These are phyloP conservation scores for Aspergillus ellipticus DNA, from an alignment of 495 filamentous ascomycete genomes.

Conservation along the genomic window DNA sequence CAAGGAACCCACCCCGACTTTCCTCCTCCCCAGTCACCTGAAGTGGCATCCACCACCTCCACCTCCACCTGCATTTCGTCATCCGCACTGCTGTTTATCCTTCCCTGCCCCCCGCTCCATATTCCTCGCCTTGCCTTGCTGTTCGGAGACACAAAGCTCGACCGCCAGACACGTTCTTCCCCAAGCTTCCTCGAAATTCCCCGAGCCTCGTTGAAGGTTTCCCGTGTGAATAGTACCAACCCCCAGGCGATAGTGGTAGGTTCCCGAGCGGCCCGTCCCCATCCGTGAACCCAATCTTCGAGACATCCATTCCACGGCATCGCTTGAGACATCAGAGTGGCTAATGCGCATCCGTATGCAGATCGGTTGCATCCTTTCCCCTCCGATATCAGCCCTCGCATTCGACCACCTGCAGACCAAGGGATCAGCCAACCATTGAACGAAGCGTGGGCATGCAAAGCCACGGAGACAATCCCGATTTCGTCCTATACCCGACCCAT, in stretches of 20 bases:
- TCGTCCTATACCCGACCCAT: conserved; percentile 23
- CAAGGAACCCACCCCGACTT: background rate
- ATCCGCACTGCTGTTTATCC: background rate
- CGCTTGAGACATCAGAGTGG: background rate
- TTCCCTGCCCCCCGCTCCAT: background rate
- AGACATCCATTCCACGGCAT: background rate
- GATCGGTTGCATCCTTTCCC: conserved; percentile 6
- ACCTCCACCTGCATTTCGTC: background rate
- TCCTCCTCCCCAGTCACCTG: background rate
- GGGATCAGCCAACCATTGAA: conserved; percentile 3
- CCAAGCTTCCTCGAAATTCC: background rate
- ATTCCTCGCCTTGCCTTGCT: background rate
- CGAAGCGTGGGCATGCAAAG: conserved; percentile 17
- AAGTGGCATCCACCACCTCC: background rate
- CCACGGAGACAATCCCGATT: conserved; percentile 20
- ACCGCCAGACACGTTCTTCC: background rate
- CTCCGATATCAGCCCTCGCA: conserved; percentile 6
- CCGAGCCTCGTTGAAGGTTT: background rate
- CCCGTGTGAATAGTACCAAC: background rate
- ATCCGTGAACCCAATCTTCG: conserved; percentile 7
- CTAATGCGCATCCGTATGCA: conserved; percentile 6
- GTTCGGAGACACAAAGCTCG: background rate
- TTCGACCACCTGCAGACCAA: background rate
- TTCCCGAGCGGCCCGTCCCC: conserved; percentile 16
- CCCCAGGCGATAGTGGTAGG: conserved; percentile 4